Evolutionary conservation across 2,329 filamentous ascomycete species (phyloP).

Genomic region (Penicillium frequentans): DNA sequence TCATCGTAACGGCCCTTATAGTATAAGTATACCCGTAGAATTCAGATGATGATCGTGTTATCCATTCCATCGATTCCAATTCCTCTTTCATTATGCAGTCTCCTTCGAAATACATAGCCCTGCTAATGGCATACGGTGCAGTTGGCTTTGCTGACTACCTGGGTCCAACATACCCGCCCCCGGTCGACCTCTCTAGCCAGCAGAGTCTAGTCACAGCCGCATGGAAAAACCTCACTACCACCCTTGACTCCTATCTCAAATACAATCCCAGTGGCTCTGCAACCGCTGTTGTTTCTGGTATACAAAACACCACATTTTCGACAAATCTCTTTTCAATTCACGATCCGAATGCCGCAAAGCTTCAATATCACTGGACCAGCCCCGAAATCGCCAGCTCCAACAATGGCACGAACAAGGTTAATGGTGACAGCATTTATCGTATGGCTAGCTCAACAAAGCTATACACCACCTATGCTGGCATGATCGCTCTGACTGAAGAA

Average conservation of each 20-base stretch:
- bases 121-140: neutral
- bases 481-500: constrained; percentile 33
- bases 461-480: constrained; percentile 40
- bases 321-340: constrained; percentile 41
- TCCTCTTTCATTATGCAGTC: neutral
- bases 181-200: constrained; percentile 34
- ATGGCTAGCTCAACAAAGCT: constrained; percentile 45
- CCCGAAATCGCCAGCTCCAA: constrained; percentile 20
- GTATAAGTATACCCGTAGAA: neutral
- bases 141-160: neutral
- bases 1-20: neutral
- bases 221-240: constrained; percentile 36
- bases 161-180: constrained; percentile 29
- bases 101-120: neutral
- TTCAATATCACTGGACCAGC: constrained; percentile 39
- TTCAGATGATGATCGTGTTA: neutral
- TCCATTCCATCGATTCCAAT: neutral
- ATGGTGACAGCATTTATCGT: constrained; percentile 46
- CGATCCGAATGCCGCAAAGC: constrained; percentile 28
- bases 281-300: neutral
- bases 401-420: constrained; percentile 36
- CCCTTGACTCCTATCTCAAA: constrained; percentile 14
- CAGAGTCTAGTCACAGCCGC: constrained; percentile 31
- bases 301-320: constrained; percentile 41
- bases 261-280: neutral